Evolutionary conservation across 176 grass and related monocot genomes (phyloP).

Genomic region (Oryza meyeriana): DNA sequence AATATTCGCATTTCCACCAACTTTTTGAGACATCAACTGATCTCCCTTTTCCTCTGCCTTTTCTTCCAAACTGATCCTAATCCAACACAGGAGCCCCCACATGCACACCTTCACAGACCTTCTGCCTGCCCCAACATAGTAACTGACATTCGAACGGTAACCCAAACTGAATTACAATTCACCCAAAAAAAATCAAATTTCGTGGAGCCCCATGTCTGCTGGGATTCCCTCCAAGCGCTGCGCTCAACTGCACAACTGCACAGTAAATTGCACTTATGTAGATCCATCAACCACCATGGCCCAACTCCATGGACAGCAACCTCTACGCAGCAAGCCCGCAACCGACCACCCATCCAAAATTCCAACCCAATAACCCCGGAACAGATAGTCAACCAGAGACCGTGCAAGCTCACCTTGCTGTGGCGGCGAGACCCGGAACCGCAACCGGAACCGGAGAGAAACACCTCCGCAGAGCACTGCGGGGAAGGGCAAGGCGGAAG

Average conservation of each 20-base stretch:
- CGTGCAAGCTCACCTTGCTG: slow-evolving; percentile 14
- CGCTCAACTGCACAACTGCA: background rate
- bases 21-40: background rate
- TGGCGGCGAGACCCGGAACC: background rate
- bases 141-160: background rate
- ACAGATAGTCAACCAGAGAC: background rate
- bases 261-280: background rate
- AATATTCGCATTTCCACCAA: slow-evolving; percentile 24
- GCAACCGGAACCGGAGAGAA: background rate
- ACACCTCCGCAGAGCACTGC: background rate
- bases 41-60: background rate
- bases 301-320: background rate
- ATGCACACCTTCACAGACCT: background rate
- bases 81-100: background rate
- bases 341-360: background rate
- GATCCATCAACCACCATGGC: background rate
- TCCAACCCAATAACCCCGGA: background rate
- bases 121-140: background rate
- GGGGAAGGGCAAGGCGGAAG: background rate
- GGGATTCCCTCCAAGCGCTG: background rate
- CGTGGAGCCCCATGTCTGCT: background rate
- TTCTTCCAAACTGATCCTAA: background rate
- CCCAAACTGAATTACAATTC: background rate
- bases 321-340: background rate
- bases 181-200: background rate